Percentiles rank a stretch among this genome's conserved stretches.
These are phyloP conservation scores for Puccinia brachypodii DNA, from an alignment of 1,284 basidiomycete genomes.

Conservation along the genomic window DNA sequence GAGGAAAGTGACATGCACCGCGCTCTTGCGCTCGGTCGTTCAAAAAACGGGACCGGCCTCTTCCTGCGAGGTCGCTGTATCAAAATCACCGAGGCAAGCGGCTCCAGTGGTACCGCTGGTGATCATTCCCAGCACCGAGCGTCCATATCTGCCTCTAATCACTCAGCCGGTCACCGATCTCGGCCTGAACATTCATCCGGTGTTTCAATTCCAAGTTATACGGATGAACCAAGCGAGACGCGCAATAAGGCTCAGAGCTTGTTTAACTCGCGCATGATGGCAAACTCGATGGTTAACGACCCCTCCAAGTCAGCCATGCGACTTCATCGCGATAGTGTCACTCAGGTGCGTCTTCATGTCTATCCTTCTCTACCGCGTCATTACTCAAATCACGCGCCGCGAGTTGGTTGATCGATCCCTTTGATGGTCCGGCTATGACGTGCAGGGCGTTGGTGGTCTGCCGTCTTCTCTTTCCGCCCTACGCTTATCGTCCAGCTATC, in stretches of 20 bases:
- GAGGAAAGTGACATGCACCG: constrained; percentile 82
- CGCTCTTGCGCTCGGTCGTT: constrained; percentile 64
- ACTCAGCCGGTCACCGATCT: neutral
- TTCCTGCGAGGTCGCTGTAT: constrained; percentile 54
- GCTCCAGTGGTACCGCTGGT: constrained; percentile 46
- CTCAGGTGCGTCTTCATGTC: neutral
- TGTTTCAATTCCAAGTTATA: neutral
- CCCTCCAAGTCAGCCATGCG: neutral
- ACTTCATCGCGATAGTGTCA: neutral
- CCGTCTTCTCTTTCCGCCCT: neutral
- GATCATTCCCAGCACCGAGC: constrained; percentile 30
- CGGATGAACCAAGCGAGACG: neutral
- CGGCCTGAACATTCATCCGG: neutral
- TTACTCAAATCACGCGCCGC: neutral
- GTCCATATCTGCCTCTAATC: constrained; percentile 26
- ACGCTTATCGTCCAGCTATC: constrained; percentile 15
- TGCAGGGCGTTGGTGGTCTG: neutral
- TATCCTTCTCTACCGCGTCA: neutral
- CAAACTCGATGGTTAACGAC: neutral
- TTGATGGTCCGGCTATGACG: neutral
- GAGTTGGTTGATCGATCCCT: neutral
- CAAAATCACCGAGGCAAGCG: constrained; percentile 60
- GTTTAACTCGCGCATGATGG: neutral
- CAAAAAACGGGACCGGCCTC: constrained; percentile 52
- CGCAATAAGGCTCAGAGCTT: neutral